Base-by-base conservation (phyloP, 192 early-diverging fungal genomes). In the Podila epigama region DNA sequence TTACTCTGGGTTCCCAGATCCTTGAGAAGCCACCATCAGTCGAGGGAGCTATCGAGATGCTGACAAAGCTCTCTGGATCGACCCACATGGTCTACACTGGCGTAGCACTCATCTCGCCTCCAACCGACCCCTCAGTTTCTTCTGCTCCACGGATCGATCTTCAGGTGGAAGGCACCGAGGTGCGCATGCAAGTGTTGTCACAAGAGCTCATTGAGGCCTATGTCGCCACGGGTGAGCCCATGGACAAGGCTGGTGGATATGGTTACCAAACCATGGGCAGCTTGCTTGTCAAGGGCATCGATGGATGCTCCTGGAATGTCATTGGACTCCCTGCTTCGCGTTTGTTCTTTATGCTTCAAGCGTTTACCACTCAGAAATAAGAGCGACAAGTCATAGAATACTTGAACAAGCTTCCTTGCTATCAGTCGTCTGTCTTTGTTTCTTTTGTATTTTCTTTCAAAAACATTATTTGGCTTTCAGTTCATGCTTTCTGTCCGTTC, bases 221-320 rank as follows among this genome's bases (percentile, higher is more conserved):
- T 60, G 79, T 89, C 32, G 65, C 60, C 16, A 81, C 80, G 5
- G 82, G 81, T 28, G 86, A 87, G 52, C 85, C 84, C 15, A 77
- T 87, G 70, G 92, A 92, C 59, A 93, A 95, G 79, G 92, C 95
- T 27, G 96, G 94, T 10, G 86, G 84, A 15, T 96, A 96, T 68
- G 95, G 92, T 8, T 94, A 94, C 66, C 95, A 96, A 81, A 89
- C 88, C 12, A 75, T 87, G 41, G 94, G 90, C 11, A 65, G 89
- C 33, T 79, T 90, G 57, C 87, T 96, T 52, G 83, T 95, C 33
- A 82, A 86, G 60, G 72, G 84, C 29, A 93, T 96, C 40, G 60
- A 89, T 7, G 95, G 95, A 20, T 92, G 92, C 67, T 94, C 87
- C 41, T 96, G 94, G 88, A 96, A 94, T 64, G 92, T 95, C 39